Conservation (phyloP, 768 basidiomycete genomes). For the Kwoniella dejecticola region DNA sequence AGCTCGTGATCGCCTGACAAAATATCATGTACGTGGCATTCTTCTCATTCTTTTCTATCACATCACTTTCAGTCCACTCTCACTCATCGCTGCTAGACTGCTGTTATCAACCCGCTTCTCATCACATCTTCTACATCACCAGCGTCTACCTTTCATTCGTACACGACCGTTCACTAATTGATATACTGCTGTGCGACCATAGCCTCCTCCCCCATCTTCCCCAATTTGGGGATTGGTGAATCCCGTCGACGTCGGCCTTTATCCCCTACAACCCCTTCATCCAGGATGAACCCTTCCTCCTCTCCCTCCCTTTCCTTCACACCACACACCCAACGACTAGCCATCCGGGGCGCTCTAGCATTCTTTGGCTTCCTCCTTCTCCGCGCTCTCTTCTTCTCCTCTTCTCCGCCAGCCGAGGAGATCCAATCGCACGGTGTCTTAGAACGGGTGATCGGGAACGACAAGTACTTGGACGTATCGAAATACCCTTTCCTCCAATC, state of each 20-base stretch:
- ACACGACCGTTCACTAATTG: too few relatives aligned
- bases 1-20: conserved; percentile 12
- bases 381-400: conserved; percentile 50
- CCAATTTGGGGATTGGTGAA: conserved; percentile 25
- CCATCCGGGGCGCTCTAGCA: conserved; percentile 43
- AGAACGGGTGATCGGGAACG: conserved; percentile 66
- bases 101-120: not conserved
- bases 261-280: conserved; percentile 15
- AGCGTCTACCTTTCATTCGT: too few relatives aligned
- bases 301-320: conserved; percentile 22
- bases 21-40: conserved; percentile 5
- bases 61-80: not conserved
- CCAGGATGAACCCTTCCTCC: conserved; percentile 22
- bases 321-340: conserved; percentile 43
- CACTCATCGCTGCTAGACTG: not conserved
- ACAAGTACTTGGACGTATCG: conserved; percentile 84
- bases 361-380: conserved; percentile 43
- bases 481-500: conserved; percentile 84
- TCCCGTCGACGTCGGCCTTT: conserved; percentile 18
- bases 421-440: conserved; percentile 67
- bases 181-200: too few relatives aligned
- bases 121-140: too few relatives aligned
- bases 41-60: not conserved
- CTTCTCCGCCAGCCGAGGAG: conserved; percentile 51
- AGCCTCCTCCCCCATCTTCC: conserved; percentile 15